These are phyloP conservation scores for Cicer chorassanicum DNA, from an alignment of 306 rosid genomes.

Conservation along the genomic window DNA sequence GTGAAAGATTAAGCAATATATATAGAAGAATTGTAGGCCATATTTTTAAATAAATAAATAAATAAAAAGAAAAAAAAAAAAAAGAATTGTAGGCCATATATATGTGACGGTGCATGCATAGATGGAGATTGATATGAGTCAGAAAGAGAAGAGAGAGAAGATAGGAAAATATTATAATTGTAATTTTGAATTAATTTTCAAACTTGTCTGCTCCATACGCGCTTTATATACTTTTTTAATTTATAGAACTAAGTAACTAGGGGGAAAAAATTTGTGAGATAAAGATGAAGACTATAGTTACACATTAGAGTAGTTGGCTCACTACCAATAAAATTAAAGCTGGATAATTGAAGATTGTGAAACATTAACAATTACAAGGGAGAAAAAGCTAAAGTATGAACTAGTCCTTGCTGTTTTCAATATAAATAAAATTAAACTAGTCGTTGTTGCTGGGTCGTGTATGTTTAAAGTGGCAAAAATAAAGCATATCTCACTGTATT, in stretches of 20 bases:
- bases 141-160: neutral
- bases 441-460: too few species aligned
- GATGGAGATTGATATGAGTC: neutral
- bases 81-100: too few species aligned
- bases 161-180: neutral
- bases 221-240: neutral
- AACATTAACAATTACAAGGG: neutral
- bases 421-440: too few species aligned
- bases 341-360: conserved; percentile 4
- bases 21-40: conserved; percentile 11
- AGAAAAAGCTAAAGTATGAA: neutral
- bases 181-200: conserved; percentile 12
- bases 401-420: too few species aligned
- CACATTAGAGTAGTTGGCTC: conserved; percentile 37
- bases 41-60: too few species aligned
- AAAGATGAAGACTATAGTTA: neutral
- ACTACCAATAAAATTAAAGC: neutral
- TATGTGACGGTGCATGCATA: conserved; percentile 20
- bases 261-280: neutral
- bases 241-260: neutral
- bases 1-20: conserved; percentile 35
- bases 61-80: too few species aligned
- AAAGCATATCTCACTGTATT: too few species aligned
- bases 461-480: too few species aligned
- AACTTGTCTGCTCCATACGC: conserved; percentile 41